Evolutionary conservation across 257 asterid species (phyloP), one percentile per base, ranked within the genome.

Genomic region (Lantana camara): DNA sequence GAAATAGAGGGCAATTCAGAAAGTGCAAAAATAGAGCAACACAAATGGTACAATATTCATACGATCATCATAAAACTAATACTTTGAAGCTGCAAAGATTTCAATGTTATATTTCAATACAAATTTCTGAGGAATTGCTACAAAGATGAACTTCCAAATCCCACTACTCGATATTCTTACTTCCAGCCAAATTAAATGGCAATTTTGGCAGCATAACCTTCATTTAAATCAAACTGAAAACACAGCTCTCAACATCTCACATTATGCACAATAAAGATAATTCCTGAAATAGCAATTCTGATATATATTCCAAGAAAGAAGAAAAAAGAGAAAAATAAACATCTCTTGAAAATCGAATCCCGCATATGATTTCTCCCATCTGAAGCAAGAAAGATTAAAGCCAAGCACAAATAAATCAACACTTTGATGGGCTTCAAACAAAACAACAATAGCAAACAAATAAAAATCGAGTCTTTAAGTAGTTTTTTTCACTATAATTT

Each of bases 1-100:
- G 69, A 62, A n/a, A 38, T 15, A 63, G 66, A 14, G 21, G 27
- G 62, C 38, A 70, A 19, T 42, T 19, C 19, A n/a, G 16, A 50
- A 21, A 52, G 32, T 40, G 68, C 40, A 53, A 51, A 54, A 30
- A 45, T 7, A 27, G 27, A 9, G 44, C 21, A 29, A 38, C 32
- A 50, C 20, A 37, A 70, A 32, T 6, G 14, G 64, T 14, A 15
- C 5, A 21, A 30, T 10, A 37, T 56, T 3, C 3, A 19, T 22
- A 10, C 27, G n/a, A 34, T 8, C 34, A 3, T 15, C 16, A 41
- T 8, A 41, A 14, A 41, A 12, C 11, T 41, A 12, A 11, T 2
- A 41, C 11, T 3, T n/a, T n/a, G n/a, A 14, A n/a, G n/a, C n/a
- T n/a, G 12, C 0, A 11, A 41, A 41, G 5, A 41, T 3, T 1